Evolutionary conservation across 306 rosid genomes (phyloP).

Genomic region (Urtica urens): DNA sequence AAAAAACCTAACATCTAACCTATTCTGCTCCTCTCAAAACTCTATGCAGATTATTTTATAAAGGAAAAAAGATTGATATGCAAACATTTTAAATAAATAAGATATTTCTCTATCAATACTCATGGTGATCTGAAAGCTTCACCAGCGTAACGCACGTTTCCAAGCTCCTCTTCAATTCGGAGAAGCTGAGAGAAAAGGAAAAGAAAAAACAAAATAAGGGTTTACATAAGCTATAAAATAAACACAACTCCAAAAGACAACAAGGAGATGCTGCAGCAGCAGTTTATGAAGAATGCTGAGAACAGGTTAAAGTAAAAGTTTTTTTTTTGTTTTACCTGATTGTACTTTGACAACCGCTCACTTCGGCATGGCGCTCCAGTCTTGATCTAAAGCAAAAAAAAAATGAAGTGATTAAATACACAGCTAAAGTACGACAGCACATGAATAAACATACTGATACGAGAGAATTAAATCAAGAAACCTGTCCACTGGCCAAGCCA

Average conservation of each 20-base stretch:
- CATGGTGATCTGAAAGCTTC: conserved; percentile 82
- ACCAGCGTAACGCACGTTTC: conserved; percentile 85
- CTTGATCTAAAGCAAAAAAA: conserved; percentile 50
- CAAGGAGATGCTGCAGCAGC: neutral
- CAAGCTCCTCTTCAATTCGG: conserved; percentile 95
- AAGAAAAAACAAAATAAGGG: conserved; percentile 1
- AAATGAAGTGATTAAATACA: conserved; percentile 9
- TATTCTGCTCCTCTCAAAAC: neutral
- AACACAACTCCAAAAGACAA: neutral
- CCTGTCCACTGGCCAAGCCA: conserved; percentile 99
- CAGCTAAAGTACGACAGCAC: conserved; percentile 11
- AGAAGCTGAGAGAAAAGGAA: conserved; percentile 64
- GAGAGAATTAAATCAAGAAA: conserved; percentile 14
- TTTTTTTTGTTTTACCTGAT: conserved; percentile 62
- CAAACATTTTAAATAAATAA: too few species aligned
- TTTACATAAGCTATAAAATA: neutral
- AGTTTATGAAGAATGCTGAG: neutral
- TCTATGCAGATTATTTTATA: neutral
- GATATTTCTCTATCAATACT: too few species aligned
- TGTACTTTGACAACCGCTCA: conserved; percentile 96
- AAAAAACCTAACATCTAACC: conserved; percentile 1
- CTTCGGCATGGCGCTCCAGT: conserved; percentile 99
- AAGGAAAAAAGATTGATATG: neutral
- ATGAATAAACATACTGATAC: conserved; percentile 5
- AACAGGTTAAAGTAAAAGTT: neutral